phyloP scores from a whole-genome alignment of 2,329 filamentous ascomycete genomes.

The Alternaria sp. region DNA sequence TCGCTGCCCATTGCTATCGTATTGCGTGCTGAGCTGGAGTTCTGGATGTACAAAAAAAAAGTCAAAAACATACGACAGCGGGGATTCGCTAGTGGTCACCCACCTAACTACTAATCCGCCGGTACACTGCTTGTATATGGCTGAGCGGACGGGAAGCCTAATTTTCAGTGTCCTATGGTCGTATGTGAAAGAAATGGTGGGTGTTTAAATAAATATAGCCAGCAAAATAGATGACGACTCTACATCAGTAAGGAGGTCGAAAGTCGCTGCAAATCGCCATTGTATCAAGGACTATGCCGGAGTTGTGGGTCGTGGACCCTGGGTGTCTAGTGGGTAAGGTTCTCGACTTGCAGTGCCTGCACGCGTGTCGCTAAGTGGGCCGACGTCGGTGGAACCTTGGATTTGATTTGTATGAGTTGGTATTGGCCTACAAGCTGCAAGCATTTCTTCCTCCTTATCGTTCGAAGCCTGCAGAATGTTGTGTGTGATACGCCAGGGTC shows the following conservation, averaged over 20 bases:
- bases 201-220: accelerated
- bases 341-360: neutral
- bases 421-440: neutral
- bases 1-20: too few species aligned
- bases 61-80: neutral
- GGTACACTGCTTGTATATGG: neutral
- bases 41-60: neutral
- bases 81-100: neutral
- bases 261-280: too few species aligned
- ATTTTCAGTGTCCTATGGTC: neutral
- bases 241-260: too few species aligned
- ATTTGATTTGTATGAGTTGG: too few species aligned
- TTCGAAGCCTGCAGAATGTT: neutral
- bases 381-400: neutral
- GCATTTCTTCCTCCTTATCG: neutral
- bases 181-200: neutral
- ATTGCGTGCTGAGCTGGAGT: too few species aligned
- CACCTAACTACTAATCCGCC: neutral
- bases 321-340: neutral
- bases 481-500: neutral
- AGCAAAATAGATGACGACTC: accelerated
- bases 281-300: neutral
- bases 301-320: neutral
- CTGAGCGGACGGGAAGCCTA: neutral
- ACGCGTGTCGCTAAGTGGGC: neutral